Percentiles rank a stretch among this genome's conserved stretches.
phyloP scores from a whole-genome alignment of 2,329 filamentous ascomycete species.

The Ceratocystis lukuohia region DNA sequence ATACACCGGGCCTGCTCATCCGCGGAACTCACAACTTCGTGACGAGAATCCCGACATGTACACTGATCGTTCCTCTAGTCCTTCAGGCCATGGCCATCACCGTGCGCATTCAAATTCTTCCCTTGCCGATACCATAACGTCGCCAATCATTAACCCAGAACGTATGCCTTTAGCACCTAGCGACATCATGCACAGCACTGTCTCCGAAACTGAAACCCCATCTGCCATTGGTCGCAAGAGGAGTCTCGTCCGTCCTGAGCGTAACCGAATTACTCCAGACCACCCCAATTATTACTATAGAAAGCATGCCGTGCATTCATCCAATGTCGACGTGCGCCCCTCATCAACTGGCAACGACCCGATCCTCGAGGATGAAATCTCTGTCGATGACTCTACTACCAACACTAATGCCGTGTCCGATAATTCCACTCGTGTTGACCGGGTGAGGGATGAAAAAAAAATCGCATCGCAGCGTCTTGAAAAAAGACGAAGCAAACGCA shows the following conservation, averaged over 20 bases:
- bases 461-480: conserved; percentile 24
- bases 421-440: conserved; percentile 29
- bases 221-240: conserved; percentile 53
- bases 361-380: conserved; percentile 63
- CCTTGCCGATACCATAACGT: conserved; percentile 43
- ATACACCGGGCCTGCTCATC: conserved; percentile 51
- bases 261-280: conserved; percentile 68
- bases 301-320: conserved; percentile 83
- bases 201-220: conserved; percentile 22
- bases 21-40: conserved; percentile 55
- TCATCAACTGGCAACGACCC: conserved; percentile 90
- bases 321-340: conserved; percentile 78
- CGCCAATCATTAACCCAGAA: conserved; percentile 44
- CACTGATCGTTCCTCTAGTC: conserved; percentile 40
- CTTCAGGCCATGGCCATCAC: conserved; percentile 34
- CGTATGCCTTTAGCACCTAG: conserved; percentile 41
- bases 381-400: conserved; percentile 40
- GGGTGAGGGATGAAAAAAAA: conserved; percentile 27
- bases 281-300: conserved; percentile 95
- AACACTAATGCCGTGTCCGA: conserved; percentile 35
- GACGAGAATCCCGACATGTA: conserved; percentile 57
- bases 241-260: conserved; percentile 79
- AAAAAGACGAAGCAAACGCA: conserved; percentile 26
- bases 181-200: conserved; percentile 24
- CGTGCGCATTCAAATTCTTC: conserved; percentile 46